Evolutionary conservation across 306 rosid genomes (phyloP), one percentile per base, ranked within the genome.

Genomic region (Acacia melanoxylon): DNA sequence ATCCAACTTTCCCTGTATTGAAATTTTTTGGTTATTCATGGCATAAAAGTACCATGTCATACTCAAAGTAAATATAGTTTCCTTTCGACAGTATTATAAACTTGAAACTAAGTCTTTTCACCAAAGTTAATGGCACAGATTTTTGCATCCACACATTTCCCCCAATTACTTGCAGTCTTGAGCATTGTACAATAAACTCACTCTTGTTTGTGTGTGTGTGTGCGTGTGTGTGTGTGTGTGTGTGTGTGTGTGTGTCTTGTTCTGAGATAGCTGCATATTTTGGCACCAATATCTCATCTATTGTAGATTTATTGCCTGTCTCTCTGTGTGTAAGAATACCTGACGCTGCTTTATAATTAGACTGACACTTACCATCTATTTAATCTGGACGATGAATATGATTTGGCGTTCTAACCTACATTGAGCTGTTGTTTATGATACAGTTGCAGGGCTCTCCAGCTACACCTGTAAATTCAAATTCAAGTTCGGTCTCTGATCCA

Each of bases 371-470:
- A 69, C 75, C 40, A 37, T 76, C 81, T 40, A 73, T 76, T 76
- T 44, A 62, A 78, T 81, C 78, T 74, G 63, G 78, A 76, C 56
- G 17, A 56, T 83, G 40, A 70, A 76, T 86, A 71, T 31, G 71
- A 74, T 48, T 84, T 59, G 40, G 66, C 71, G n/a, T 65, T 58
- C 73, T 84, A 75, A 81, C 83, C 68, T 80, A 84, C 33, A 40
- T 52, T 75, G 33, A 83, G 72, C 72, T 82, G 42, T 82, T 82
- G 77, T 72, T 85, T 61, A 35, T 85, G 86, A 80, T 83, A 56
- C 91, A 87, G 92, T 41, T 81, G 82, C 97, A 91, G 87, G 85
- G 89, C 80, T 90, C 98, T 78, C 97, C 95, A 41, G 81, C 70
- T 81, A 88, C 92, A 31, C 90, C 96, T 31, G 83, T 89, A 82